These are phyloP conservation scores for Cystobasidium ongulense DNA, from an alignment of 768 basidiomycete species.

Conservation along the genomic window DNA sequence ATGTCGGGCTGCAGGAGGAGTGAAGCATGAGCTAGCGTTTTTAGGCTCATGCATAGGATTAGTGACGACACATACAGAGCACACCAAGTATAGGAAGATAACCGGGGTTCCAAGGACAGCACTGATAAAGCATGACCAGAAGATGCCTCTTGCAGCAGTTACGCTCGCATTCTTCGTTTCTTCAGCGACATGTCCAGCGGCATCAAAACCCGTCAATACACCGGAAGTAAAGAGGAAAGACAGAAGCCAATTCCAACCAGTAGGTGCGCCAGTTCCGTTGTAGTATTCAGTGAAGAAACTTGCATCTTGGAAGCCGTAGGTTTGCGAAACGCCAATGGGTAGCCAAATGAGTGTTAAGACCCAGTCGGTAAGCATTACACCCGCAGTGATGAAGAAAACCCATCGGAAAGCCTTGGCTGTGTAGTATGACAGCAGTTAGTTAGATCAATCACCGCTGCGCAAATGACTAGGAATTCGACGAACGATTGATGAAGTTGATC, in stretches of 20 bases:
- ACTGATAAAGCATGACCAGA: conserved; percentile 67
- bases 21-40: conserved; percentile 51
- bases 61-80: conserved; percentile 42
- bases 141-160: conserved; percentile 71
- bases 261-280: conserved; percentile 77
- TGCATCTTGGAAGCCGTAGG: conserved; percentile 78
- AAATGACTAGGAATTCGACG: conserved; percentile 40
- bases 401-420: conserved; percentile 54
- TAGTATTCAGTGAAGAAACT: conserved; percentile 73
- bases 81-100: conserved; percentile 73
- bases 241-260: conserved; percentile 85
- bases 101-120: conserved; percentile 71
- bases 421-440: not conserved
- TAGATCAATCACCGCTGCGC: not conserved
- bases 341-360: conserved; percentile 83
- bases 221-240: conserved; percentile 82
- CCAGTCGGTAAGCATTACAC: conserved; percentile 74
- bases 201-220: conserved; percentile 83
- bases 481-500: conserved; percentile 77
- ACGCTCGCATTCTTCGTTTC: conserved; percentile 79
- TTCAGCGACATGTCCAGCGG: conserved; percentile 76
- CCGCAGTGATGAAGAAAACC: conserved; percentile 68
- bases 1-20: conserved; percentile 44
- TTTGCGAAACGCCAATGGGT: conserved; percentile 77
- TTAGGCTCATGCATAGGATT: not conserved